A percentile compares a stretch with the other conserved stretches of the same genome.
Conservation (phyloP, 805 yeast species). For the Candida schatavii region DNA sequence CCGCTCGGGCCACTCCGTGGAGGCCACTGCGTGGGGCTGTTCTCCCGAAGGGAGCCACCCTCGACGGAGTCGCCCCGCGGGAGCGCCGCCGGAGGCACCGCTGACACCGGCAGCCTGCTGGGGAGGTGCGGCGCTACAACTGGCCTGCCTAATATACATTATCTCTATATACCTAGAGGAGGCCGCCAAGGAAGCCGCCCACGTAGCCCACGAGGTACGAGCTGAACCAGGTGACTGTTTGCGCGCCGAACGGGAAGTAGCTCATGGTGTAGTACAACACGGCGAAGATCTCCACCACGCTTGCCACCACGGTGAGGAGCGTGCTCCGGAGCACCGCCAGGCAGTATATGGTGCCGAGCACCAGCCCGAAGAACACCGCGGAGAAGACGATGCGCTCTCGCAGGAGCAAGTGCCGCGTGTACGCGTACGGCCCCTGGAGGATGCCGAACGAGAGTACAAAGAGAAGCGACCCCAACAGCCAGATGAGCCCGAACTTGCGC, state of each 20-base stretch:
- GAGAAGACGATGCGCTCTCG: slow-evolving; percentile 79
- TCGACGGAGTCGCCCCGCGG: no score
- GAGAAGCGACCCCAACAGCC: slow-evolving; percentile 89
- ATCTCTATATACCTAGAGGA: slow-evolving; percentile 8
- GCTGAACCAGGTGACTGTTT: slow-evolving; percentile 55
- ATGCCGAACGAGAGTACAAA: slow-evolving; percentile 89
- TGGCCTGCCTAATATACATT: slow-evolving; percentile 4
- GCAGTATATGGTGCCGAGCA: slow-evolving; percentile 72
- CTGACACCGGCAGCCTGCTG: no score
- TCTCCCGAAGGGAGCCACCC: no score
- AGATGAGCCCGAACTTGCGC: slow-evolving; percentile 80
- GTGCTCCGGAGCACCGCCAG: slow-evolving; percentile 68
- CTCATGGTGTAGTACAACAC: slow-evolving; percentile 88
- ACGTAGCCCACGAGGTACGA: slow-evolving; percentile 42
- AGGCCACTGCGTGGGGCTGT: no score
- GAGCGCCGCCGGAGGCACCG: no score
- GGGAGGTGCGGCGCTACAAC: no score
- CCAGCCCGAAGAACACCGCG: slow-evolving; percentile 73
- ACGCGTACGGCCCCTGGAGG: slow-evolving; percentile 88
- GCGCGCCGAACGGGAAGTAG: slow-evolving; percentile 94
- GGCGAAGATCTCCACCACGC: slow-evolving; percentile 76
- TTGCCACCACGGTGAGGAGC: slow-evolving; percentile 70
- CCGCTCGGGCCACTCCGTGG: no score
- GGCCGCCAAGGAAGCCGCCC: slow-evolving; percentile 48
- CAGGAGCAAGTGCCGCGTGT: slow-evolving; percentile 69